Conservation (phyloP, 2,329 filamentous ascomycete species). For the Lasiodiplodia sp. region DNA sequence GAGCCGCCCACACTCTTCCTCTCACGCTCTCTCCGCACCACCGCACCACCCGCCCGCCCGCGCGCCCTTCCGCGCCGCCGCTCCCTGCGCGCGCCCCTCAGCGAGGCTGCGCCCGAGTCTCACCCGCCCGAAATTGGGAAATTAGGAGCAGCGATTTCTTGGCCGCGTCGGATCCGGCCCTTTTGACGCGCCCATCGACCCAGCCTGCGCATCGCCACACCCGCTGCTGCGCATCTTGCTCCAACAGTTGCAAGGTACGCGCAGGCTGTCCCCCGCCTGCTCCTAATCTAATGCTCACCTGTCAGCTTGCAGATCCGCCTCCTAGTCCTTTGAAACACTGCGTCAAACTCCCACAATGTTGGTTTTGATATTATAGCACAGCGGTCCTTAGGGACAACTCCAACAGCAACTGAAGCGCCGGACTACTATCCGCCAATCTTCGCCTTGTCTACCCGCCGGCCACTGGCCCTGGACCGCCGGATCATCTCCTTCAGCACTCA, state of each 20-base stretch:
- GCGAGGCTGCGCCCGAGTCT: slow-evolving; percentile 7
- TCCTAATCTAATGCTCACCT: slow-evolving; percentile 11
- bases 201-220: slow-evolving; percentile 42
- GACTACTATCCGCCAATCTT: slow-evolving; percentile 24
- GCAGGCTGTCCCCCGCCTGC: slow-evolving; percentile 27
- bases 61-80: slow-evolving; percentile 26
- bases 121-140: slow-evolving; percentile 6
- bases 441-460: slow-evolving; percentile 8
- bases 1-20: slow-evolving; percentile 11
- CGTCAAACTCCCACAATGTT: slow-evolving; percentile 42
- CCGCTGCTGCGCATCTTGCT: slow-evolving; percentile 40
- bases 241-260: slow-evolving; percentile 42
- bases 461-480: slow-evolving; percentile 9
- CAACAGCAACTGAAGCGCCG: slow-evolving; percentile 26
- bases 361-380: slow-evolving; percentile 46
- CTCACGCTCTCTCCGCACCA: slow-evolving; percentile 2
- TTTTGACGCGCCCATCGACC: slow-evolving; percentile 32
- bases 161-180: slow-evolving; percentile 23
- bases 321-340: slow-evolving; percentile 39
- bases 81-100: slow-evolving; percentile 14
- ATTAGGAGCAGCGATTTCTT: slow-evolving; percentile 12
- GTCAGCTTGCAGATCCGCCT: slow-evolving; percentile 27
- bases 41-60: slow-evolving; percentile 20
- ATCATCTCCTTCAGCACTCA: not conserved
- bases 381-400: slow-evolving; percentile 45